These are phyloP conservation scores for Brassica incana DNA, from an alignment of 345 rosid species.

Conservation along the genomic window DNA sequence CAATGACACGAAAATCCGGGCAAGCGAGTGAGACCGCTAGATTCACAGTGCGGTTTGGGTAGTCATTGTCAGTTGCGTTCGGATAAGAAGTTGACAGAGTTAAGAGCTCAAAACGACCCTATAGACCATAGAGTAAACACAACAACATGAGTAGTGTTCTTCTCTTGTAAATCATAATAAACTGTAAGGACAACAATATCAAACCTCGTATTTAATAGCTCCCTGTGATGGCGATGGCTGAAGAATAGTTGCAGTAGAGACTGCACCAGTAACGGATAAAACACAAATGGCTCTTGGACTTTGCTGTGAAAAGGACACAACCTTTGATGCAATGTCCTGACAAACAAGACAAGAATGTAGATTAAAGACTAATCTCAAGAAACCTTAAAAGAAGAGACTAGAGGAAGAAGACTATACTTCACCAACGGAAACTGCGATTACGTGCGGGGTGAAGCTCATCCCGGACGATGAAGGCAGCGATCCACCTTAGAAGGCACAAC, in stretches of 20 bases:
- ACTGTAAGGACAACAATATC: background rate
- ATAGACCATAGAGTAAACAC: slow-evolving; percentile 23
- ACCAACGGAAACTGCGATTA: slow-evolving; percentile 68
- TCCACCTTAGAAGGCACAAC: slow-evolving; percentile 21
- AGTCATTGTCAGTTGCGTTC: slow-evolving; percentile 48
- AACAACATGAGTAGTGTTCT: slow-evolving; percentile 9
- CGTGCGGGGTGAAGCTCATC: slow-evolving; percentile 79
- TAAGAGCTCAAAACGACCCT: slow-evolving; percentile 92
- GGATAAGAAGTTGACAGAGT: slow-evolving; percentile 80
- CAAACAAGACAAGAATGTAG: background rate
- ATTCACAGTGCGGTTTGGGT: slow-evolving; percentile 64
- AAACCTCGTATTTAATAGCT: slow-evolving; percentile 83
- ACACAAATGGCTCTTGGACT: slow-evolving; percentile 85
- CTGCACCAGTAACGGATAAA: slow-evolving; percentile 88
- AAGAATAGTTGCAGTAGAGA: slow-evolving; percentile 78
- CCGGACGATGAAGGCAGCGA: slow-evolving; percentile 59
- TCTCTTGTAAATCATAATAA: background rate
- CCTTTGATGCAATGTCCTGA: slow-evolving; percentile 58
- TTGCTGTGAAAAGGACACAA: slow-evolving; percentile 76
- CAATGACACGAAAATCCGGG: slow-evolving; percentile 88
- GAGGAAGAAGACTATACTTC: slow-evolving; percentile 46
- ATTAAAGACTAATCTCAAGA: background rate
- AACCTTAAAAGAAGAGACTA: background rate
- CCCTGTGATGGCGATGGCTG: slow-evolving; percentile 82
- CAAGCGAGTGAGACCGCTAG: slow-evolving; percentile 85